Evolutionary conservation across 177 flowering plant species (phyloP).

Genomic region (Tripterygium wilfordii): DNA sequence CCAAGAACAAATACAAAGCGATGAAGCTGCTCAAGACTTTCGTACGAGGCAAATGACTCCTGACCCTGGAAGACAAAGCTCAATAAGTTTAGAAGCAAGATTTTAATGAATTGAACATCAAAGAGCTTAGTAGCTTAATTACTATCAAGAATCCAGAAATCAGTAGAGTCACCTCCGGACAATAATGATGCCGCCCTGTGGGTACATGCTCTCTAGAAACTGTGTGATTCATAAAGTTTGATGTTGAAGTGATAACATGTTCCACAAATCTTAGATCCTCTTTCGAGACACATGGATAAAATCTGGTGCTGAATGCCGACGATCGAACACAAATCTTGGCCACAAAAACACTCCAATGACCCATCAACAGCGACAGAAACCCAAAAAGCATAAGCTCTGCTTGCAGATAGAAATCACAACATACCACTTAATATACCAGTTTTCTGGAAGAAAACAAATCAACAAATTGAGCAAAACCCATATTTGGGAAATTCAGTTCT

Average conservation of each 20-base stretch:
- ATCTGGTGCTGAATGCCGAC: constrained; percentile 41
- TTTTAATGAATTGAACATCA: neutral
- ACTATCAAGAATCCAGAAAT: no score
- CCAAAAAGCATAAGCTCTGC: constrained; percentile 91
- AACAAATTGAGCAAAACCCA: constrained; percentile 4
- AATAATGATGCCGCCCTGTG: constrained; percentile 19
- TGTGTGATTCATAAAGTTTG: constrained; percentile 24
- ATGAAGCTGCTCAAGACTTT: constrained; percentile 91
- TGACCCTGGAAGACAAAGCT: constrained; percentile 53
- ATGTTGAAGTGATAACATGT: constrained; percentile 8
- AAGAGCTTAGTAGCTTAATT: no score
- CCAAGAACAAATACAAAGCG: constrained; percentile 76
- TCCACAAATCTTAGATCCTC: constrained; percentile 2
- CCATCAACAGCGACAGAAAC: constrained; percentile 74
- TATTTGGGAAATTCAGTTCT: neutral
- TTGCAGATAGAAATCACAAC: constrained; percentile 1
- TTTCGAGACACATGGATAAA: constrained; percentile 51
- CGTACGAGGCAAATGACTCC: constrained; percentile 71
- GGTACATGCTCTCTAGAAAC: constrained; percentile 12
- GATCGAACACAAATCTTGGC: constrained; percentile 74
- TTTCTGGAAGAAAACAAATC: neutral
- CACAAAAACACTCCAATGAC: constrained; percentile 66
- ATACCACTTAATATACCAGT: neutral
- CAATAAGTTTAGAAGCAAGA: neutral
- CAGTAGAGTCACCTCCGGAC: constrained; percentile 45